These are phyloP conservation scores for Ascomycota sp. DNA, from an alignment of 2,329 filamentous ascomycete species.

Conservation along the genomic window DNA sequence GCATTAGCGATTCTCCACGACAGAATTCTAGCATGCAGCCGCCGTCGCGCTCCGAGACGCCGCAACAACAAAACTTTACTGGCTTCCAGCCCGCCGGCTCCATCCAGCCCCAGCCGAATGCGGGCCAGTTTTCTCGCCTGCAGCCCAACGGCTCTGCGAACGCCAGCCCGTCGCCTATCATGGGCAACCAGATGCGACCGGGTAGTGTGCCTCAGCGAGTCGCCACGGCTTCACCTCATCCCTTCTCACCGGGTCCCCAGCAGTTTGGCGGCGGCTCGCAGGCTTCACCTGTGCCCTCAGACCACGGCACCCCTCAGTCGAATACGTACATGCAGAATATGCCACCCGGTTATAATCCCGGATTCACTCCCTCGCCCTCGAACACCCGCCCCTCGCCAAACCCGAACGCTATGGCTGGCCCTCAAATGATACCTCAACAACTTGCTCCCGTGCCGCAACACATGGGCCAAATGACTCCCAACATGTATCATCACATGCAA, in stretches of 20 bases:
- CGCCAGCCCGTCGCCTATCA: slow-evolving; percentile 79
- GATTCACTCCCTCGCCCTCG: slow-evolving; percentile 33
- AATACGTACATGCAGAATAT: slow-evolving; percentile 44
- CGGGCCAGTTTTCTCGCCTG: slow-evolving; percentile 57
- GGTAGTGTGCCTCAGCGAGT: slow-evolving; percentile 57
- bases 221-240: slow-evolving; percentile 77
- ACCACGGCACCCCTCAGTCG: slow-evolving; percentile 56
- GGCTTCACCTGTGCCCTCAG: slow-evolving; percentile 53
- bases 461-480: slow-evolving; percentile 25
- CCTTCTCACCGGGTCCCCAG: slow-evolving; percentile 57
- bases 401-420: slow-evolving; percentile 25
- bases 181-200: slow-evolving; percentile 56
- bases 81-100: slow-evolving; percentile 43
- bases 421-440: slow-evolving; percentile 32
- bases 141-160: slow-evolving; percentile 60
- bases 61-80: slow-evolving; percentile 52
- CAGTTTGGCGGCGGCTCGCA: slow-evolving; percentile 42
- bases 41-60: slow-evolving; percentile 76
- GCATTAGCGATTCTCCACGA: slow-evolving; percentile 58
- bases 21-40: slow-evolving; percentile 53
- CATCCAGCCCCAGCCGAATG: slow-evolving; percentile 34
- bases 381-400: slow-evolving; percentile 32
- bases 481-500: slow-evolving; percentile 17
- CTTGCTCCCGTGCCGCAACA: slow-evolving; percentile 24
- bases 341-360: slow-evolving; percentile 32